Evolutionary conservation across 208 protist species (phyloP), one percentile per base, ranked within the genome.

Genomic region (Crithidia expoeki): DNA sequence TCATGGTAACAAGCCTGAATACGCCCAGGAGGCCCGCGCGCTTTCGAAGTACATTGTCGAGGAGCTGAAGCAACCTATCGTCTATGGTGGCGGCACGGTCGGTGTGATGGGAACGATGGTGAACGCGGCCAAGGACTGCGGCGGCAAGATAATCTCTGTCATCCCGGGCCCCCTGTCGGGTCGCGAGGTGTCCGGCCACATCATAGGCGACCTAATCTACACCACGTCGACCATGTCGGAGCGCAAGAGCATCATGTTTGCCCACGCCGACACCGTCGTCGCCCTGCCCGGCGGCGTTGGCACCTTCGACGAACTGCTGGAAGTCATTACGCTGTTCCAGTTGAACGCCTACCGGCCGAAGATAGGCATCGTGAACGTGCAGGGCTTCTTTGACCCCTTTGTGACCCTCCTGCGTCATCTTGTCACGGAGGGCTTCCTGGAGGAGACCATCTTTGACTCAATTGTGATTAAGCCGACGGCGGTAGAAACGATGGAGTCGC

Each of bases 191-290:
- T 80, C 75, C 2, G 87, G 85, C 0, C 40, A 80, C 16, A 78
- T 81, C 71, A 83, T 89, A 30, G 85, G 83, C 16, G 79, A 86
- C 55, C 40, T 84, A 17, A 53, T 90, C 61, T 92, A 92, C 77
- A 82, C 67, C 44, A 85, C 85, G 23, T 44, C 71, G 40, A 93
- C 82, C 60, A 95, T 95, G 90, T 87, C 81, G 25, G 90, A 95
- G 79, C 82, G 90, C 16, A 95, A 95, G 79, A 90, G 78, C 67
- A 87, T 95, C 74, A 95, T 95, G 90, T 89, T 93, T 64, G 74
- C 82, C 0, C 80, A 85, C 68, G 51, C 85, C 60, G 68, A 86
- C 67, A 81, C 73, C 0, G 83, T 95, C 27, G 79, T 95, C 28
- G 86, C 83, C 16, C 83, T 95, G 40, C 90, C 90, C 1, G 90